Evolutionary conservation across 2,329 filamentous ascomycete species (phyloP).

Genomic region (Hirsutella rhossiliensis): DNA sequence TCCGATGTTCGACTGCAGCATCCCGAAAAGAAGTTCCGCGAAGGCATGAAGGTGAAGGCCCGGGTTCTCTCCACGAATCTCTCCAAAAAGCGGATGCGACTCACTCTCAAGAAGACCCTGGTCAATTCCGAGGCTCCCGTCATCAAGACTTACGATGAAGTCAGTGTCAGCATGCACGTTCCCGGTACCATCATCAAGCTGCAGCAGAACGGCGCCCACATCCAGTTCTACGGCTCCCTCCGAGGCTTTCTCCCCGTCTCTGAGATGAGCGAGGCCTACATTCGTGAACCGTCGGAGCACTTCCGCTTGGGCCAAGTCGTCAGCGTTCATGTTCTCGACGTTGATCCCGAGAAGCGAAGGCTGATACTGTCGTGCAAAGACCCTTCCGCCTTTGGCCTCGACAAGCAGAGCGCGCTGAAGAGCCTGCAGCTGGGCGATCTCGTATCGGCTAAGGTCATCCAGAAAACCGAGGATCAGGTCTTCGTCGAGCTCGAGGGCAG

Average conservation of each 20-base stretch:
- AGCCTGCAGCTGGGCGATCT: constrained; percentile 61
- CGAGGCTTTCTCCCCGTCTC: constrained; percentile 82
- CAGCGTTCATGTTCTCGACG: constrained; percentile 73
- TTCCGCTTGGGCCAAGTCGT: constrained; percentile 87
- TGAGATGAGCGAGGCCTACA: constrained; percentile 97
- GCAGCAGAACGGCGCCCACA: constrained; percentile 64
- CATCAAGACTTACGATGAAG: constrained; percentile 65
- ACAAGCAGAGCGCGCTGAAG: constrained; percentile 66
- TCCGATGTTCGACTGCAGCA: constrained; percentile 80
- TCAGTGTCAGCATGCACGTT: constrained; percentile 62
- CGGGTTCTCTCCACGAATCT: constrained; percentile 72
- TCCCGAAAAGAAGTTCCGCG: constrained; percentile 91
- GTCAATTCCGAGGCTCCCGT: constrained; percentile 79
- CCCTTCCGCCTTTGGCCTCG: constrained; percentile 59
- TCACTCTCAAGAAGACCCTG: constrained; percentile 90
- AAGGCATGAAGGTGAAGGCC: constrained; percentile 73
- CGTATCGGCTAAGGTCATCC: constrained; percentile 68
- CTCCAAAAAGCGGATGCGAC: constrained; percentile 63
- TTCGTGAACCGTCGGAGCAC: constrained; percentile 77
- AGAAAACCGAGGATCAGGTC: constrained; percentile 66
- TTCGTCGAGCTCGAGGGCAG: constrained; percentile 64
- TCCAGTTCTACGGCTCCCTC: constrained; percentile 82
- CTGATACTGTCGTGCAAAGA: constrained; percentile 92
- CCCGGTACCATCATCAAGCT: constrained; percentile 83
- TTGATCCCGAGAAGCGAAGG: constrained; percentile 58